These are phyloP conservation scores for Fonsecaea nubica DNA, from an alignment of 2,329 filamentous ascomycete genomes.

Conservation along the genomic window DNA sequence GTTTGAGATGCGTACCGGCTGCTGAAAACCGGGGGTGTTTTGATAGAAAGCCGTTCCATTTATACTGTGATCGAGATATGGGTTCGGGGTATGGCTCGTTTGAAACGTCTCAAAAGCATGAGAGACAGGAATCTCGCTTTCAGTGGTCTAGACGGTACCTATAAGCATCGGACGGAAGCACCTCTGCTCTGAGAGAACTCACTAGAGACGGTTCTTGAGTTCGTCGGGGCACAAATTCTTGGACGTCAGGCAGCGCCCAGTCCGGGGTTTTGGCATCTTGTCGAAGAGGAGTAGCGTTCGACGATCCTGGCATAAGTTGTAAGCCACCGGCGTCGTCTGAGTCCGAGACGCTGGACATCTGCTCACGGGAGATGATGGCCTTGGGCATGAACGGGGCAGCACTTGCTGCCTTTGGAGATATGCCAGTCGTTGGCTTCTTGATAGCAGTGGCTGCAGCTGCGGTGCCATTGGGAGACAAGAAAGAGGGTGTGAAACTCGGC, in stretches of 20 bases:
- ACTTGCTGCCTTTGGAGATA: constrained; percentile 88
- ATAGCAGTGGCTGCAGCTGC: constrained; percentile 13
- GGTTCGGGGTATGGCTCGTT: constrained; percentile 62
- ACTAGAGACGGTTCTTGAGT: constrained; percentile 59
- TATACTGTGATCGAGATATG: constrained; percentile 75
- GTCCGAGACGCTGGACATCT: constrained; percentile 7
- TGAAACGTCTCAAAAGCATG: constrained; percentile 36
- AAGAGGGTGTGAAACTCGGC: constrained; percentile 84
- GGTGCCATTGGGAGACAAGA: constrained; percentile 55
- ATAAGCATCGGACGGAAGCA: constrained; percentile 1
- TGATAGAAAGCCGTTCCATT: constrained; percentile 71
- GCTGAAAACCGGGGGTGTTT: constrained; percentile 63
- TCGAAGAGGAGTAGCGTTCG: constrained; percentile 51
- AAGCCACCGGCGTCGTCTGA: constrained; percentile 22
- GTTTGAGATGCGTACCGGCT: constrained; percentile 61
- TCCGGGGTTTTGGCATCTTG: constrained; percentile 51
- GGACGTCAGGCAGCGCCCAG: constrained; percentile 54
- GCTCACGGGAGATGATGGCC: constrained; percentile 49
- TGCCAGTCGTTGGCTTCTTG: constrained; percentile 46
- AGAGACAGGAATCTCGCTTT: constrained; percentile 32
- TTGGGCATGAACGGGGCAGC: constrained; percentile 68
- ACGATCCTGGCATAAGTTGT: constrained; percentile 43
- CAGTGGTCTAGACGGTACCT: constrained; percentile 24
- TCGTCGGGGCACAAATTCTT: constrained; percentile 61
- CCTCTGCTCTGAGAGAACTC: constrained; percentile 40